Evolutionary conservation across 805 yeast genomes (phyloP).

Genomic region (Yarrowia sp.): DNA sequence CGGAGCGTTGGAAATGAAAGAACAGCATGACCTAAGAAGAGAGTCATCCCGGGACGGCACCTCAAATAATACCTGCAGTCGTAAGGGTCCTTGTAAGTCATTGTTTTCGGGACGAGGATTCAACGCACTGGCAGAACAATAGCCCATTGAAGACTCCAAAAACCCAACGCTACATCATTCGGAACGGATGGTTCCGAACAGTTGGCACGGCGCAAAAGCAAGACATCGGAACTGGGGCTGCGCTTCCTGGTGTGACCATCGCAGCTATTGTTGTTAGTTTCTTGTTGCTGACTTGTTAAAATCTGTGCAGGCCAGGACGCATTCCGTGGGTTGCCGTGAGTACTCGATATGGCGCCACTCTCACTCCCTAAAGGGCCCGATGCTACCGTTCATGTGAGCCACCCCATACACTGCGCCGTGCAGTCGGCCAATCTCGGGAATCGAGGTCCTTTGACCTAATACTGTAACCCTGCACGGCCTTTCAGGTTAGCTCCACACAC

Average conservation of each 20-base stretch:
- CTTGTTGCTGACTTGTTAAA: too few species aligned
- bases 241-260: too few species aligned
- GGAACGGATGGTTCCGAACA: constrained; percentile 1
- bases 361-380: too few species aligned
- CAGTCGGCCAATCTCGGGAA: constrained; percentile 5
- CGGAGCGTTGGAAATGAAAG: constrained; percentile 13
- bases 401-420: not conserved
- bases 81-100: too few species aligned
- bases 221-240: not conserved
- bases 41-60: too few species aligned
- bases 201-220: constrained; percentile 1
- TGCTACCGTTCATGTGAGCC: too few species aligned
- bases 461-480: not conserved
- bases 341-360: not conserved
- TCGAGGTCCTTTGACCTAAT: constrained; percentile 1
- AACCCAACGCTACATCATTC: not conserved
- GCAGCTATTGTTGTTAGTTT: too few species aligned
- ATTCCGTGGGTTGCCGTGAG: too few species aligned
- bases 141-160: not conserved
- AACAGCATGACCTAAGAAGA: not conserved
- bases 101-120: too few species aligned
- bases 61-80: too few species aligned
- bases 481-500: not conserved
- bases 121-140: too few species aligned
- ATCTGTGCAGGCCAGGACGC: too few species aligned